Base-by-base conservation (phyloP, 306 rosid genomes). In the Elaeagnus macrophylla region DNA sequence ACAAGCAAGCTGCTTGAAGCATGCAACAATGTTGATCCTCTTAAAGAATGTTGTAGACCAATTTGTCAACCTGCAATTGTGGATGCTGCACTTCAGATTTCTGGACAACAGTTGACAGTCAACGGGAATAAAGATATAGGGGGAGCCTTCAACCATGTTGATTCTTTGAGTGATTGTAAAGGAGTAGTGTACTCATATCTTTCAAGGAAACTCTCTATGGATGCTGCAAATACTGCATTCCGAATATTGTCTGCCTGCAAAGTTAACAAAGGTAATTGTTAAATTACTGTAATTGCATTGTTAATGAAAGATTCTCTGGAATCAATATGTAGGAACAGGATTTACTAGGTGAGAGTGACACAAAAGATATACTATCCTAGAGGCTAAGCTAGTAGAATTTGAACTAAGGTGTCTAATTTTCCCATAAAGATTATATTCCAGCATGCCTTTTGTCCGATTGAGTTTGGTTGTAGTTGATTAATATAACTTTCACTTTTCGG, bases 41-140 rank as follows among this genome's bases (percentile, higher is more conserved):
- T 93, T 55, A 93, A 87, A 77, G 99, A 93, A 79, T 93, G 96
- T 64, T 93, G 99, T 72, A 83, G 96, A 59, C 96, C 96, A 43
- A 54, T 84, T 72, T 93, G 95, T 71, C 95, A 82, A 77, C 94
- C 79, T 65, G 99, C 94, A 61, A 77, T 87, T 70, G 77, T 72
- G 89, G 99, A 84, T 16, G 99, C 96, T 38, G 87, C 96, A 18
- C 85, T 87, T 53, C 72, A 83, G 78, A 82, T 93, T 47, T 78
- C 96, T 8, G 96, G 89, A 56, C 66, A 75, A 46, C 89, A 82
- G 53, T 62, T 69, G 72, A 75, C 56, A 60, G 35, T 62, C 39
- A 68, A 73, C 67, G 80, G 84, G 49, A 71, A 79, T 51, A 83
- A 69, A 70, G 73, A 82, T 63, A 35, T 73, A 51, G 81, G 58